Evolutionary conservation across 768 basidiomycete genomes (phyloP).

Genomic region (Tricholoma bakamatsutake): DNA sequence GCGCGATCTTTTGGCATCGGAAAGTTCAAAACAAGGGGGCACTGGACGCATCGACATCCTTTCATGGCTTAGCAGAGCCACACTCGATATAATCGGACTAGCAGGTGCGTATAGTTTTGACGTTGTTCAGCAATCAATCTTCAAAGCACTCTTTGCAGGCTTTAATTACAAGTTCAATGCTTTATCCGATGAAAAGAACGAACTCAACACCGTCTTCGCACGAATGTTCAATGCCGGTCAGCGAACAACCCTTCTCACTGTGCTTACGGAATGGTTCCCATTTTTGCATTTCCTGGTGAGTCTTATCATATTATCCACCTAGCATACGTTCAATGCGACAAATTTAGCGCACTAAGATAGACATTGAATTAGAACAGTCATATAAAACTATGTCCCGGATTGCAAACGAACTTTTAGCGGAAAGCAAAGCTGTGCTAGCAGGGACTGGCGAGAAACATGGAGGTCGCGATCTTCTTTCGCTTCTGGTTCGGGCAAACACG

Average conservation of each 20-base stretch:
- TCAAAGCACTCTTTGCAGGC: constrained; percentile 11
- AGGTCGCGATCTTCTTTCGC: constrained; percentile 42
- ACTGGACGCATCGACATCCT: constrained; percentile 47
- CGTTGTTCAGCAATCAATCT: constrained; percentile 15
- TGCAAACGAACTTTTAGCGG: constrained; percentile 30
- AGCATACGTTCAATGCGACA: too few relatives aligned
- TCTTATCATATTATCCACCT: not conserved
- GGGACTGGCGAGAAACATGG: not conserved
- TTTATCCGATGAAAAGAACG: constrained; percentile 27
- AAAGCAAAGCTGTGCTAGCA: constrained; percentile 30
- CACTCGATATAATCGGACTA: constrained; percentile 73
- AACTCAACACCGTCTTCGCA: constrained; percentile 41
- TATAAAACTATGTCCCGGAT: constrained; percentile 31
- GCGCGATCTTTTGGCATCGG: constrained; percentile 38
- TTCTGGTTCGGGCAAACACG: constrained; percentile 45
- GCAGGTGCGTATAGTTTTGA: constrained; percentile 42
- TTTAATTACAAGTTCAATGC: constrained; percentile 25
- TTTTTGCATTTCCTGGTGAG: constrained; percentile 26
- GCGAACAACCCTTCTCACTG: constrained; percentile 19
- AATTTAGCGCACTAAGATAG: not conserved
- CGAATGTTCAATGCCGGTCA: constrained; percentile 35
- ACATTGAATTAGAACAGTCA: constrained; percentile 13
- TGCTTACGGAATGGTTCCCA: constrained; percentile 27
- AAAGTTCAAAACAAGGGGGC: constrained; percentile 20
- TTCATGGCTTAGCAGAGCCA: constrained; percentile 59